Base-by-base conservation (phyloP, 176 grass and related monocot genomes). In the Lolium perenne region DNA sequence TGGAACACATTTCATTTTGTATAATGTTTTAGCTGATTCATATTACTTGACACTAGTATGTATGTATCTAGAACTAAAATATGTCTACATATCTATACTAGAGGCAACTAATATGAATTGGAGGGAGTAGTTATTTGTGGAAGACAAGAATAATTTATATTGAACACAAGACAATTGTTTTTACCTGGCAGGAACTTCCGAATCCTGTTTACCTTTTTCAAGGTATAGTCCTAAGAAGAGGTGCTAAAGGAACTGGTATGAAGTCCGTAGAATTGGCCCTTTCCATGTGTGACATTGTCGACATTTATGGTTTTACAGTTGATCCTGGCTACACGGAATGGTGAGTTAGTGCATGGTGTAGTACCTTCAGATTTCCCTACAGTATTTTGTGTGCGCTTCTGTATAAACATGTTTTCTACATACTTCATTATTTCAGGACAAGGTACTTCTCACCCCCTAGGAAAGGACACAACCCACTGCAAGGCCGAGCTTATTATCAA, bases 181-280 rank as follows among this genome's bases (percentile, higher is more conserved):
- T 53, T 86, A 78, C 55, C 55, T 81, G 76, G 62, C 90, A 98
- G 96, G 96, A 98, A 72, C 94, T 98, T 87, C 89, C 96, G 51
- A 98, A 98, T 92, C 93, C 96, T 61, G 92, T 94, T 60, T 98
- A 98, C 85, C 89, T 95, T 79, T 98, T 98, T 86, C 96, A 95
- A 98, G 96, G 96, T 58, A 92, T 98, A 85, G 96, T 98, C 38
- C 82, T 98, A 51, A 91, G 96, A 91, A 91, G 90, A 82, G 96
- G 96, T 83, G 96, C 96, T 72, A 98, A 98, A 90, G 96, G 96
- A 90, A 98, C 96, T 23, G 93, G 96, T 57, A 95, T 98, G 96
- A 98, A 98, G 85, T 98, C 96, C 40, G 86, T 98, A 86, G 96
- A 98, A 78, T 50, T 98, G 47, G 96, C 96, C 63, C 96, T 95